Percentiles rank a stretch among this genome's conserved stretches.
Conservation (phyloP, 352 stramenopile species). For the Phytopythium sindhum region DNA sequence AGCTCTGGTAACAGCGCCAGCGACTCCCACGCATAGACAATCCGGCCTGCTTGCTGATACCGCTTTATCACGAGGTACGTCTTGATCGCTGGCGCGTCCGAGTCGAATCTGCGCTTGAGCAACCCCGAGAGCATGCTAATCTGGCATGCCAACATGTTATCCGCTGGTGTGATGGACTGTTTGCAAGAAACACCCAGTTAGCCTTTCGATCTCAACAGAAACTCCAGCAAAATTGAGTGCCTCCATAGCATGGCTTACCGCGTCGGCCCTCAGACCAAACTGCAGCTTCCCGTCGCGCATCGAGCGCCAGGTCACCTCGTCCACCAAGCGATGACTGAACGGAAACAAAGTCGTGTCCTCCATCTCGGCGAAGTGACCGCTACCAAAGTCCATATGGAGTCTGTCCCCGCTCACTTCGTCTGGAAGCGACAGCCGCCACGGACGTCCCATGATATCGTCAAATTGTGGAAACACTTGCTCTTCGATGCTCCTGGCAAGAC, state of each 20-base stretch:
- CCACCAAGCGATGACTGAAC: not conserved
- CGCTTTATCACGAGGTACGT: conserved; percentile 22
- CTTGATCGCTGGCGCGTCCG: not conserved
- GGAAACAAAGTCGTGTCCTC: not conserved
- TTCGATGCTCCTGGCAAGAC: not conserved
- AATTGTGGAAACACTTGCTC: not conserved
- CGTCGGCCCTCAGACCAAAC: not conserved
- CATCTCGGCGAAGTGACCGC: not conserved
- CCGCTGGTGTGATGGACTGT: not conserved
- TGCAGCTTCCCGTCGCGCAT: conserved; percentile 1
- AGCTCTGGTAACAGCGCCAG: not conserved
- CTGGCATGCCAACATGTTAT: not conserved
- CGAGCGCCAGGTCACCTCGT: conserved; percentile 3
- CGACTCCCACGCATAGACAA: conserved; percentile 17
- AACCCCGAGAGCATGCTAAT: not conserved
- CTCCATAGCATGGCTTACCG: not conserved
- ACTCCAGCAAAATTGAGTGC: not conserved
- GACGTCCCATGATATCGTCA: not conserved
- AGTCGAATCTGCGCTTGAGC: not conserved
- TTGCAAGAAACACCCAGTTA: not conserved
- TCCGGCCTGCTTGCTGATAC: conserved; percentile 9
- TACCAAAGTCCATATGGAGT: too few relatives aligned
- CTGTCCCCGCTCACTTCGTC: not conserved
- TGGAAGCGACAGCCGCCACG: not conserved
- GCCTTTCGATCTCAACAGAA: not conserved